Conservation (phyloP, 2,329 filamentous ascomycete genomes). For the Ophiobolus disseminans region DNA sequence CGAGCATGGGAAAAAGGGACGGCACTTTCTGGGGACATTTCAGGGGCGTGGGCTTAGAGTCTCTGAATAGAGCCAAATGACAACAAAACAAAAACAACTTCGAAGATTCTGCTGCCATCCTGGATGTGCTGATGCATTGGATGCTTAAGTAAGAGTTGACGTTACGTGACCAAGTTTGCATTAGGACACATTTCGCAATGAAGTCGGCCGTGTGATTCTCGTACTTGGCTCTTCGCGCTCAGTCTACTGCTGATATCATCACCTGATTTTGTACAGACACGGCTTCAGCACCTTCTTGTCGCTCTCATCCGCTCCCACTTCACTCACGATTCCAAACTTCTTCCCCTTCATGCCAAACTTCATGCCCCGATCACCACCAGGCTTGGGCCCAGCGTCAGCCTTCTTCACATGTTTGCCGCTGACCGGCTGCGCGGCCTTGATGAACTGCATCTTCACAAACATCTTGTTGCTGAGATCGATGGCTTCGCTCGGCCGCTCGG, state of each 20-base stretch:
- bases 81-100: no score
- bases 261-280: conserved; percentile 93
- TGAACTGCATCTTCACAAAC: conserved; percentile 97
- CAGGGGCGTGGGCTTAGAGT: no score
- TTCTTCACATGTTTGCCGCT: conserved; percentile 74
- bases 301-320: conserved; percentile 56
- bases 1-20: conserved; percentile 5
- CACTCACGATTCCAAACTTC: conserved; percentile 31
- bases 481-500: conserved; percentile 64
- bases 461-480: conserved; percentile 92
- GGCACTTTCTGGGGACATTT: conserved; percentile 4
- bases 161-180: no score
- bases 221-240: no score
- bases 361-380: conserved; percentile 48
- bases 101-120: no score
- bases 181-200: no score
- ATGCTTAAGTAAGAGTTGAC: no score
- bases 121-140: no score
- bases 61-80: no score
- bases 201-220: no score
- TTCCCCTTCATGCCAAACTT: conserved; percentile 56
- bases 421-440: conserved; percentile 77
- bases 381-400: conserved; percentile 40
- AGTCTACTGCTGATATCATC: no score
- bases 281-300: conserved; percentile 84